Evolutionary conservation across 1,284 basidiomycete species (phyloP), one percentile per base, ranked within the genome.

Genomic region (Gymnopus androsaceus): DNA sequence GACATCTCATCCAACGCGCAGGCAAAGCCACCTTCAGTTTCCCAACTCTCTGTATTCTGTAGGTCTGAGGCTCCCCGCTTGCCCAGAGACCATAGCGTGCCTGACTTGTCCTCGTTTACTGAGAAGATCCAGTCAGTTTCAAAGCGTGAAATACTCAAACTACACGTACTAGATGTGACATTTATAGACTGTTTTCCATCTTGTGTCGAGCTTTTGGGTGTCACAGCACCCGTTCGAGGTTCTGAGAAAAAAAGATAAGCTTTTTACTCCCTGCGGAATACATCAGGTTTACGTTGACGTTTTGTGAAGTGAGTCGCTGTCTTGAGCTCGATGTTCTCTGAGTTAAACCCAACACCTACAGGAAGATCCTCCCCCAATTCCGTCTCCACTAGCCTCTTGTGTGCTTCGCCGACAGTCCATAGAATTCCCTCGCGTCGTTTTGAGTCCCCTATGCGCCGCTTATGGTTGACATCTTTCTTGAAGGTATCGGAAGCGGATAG

Each of bases 351-450:
- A 15, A 34, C 15, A 34, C 33, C 48, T 6, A 50, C 34, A 7
- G 48, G 48, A 17, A 50, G 48, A 28, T 50, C 48, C 3, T 50
- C 48, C 12, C 34, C 34, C 4, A 23, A 31, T 15, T 50, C 48
- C 11, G 36, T 33, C 11, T 33, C 48, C 15, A 33, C 48, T 21
- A 50, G n/a, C 15, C 30, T 12, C 11, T 50, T 33, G 14, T 27
- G 36, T n/a, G 48, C 48, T 12, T 28, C 33, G 12, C 48, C 48
- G 14, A 50, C 34, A 6, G 48, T 50, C 48, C 48, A 50, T n/a
- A 50, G 34, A 14, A 50, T 12, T 15, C 48, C 48, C 12, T 50
- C 48, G n/a, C 48, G 21, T 19, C 48, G n/a, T 28, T 38, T 50
- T 21, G 48, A 50, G 21, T 50, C 48, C 7, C 48, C 48, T 15